Evolutionary conservation across 768 basidiomycete species (phyloP).

Genomic region (Kwoniella sp.): DNA sequence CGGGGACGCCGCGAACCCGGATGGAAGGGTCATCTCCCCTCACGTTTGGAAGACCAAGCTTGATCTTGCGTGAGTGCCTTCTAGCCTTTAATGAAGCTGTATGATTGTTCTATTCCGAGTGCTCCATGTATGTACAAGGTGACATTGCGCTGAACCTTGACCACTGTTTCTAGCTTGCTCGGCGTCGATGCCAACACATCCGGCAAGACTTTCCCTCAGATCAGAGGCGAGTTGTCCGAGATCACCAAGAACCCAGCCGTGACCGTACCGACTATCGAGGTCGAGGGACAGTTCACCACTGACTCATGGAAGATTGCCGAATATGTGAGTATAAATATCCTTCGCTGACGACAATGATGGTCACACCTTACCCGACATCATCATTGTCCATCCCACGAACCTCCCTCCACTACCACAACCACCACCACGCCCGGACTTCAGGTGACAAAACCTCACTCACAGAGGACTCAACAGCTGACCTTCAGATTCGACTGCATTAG

Average conservation of each 20-base stretch:
- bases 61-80: constrained; percentile 19
- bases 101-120: no score
- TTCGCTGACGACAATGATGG: no score
- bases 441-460: neutral
- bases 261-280: constrained; percentile 27
- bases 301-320: constrained; percentile 29
- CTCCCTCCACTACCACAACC: no score
- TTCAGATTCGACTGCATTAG: neutral
- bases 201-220: constrained; percentile 22
- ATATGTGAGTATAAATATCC: constrained; percentile 23
- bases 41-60: constrained; percentile 31
- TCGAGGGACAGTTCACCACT: constrained; percentile 15
- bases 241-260: constrained; percentile 25
- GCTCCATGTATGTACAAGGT: neutral
- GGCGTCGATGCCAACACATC: constrained; percentile 5
- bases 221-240: constrained; percentile 24
- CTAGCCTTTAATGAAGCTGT: no score
- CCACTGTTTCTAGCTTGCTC: constrained; percentile 10
- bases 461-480: neutral
- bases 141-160: neutral
- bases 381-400: no score
- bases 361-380: no score
- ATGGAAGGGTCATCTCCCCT: constrained; percentile 19
- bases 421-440: no score
- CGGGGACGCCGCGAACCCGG: constrained; percentile 15